Conservation (phyloP, 129 eudicot genomes). For the Mikania micrantha region DNA sequence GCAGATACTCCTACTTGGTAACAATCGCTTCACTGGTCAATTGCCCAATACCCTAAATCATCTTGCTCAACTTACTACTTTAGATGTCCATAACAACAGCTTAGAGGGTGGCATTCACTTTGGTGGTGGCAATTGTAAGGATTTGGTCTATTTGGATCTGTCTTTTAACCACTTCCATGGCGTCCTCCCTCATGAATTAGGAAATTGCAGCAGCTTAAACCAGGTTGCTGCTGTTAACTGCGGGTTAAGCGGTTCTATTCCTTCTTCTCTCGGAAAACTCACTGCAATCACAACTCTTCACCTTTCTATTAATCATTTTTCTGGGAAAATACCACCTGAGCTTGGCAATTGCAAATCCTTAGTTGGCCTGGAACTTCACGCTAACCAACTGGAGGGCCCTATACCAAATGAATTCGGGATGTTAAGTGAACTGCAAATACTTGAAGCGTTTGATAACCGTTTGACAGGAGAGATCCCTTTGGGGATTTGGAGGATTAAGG, state of each 20-base stretch:
- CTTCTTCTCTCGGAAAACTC: constrained; percentile 63
- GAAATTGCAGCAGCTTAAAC: constrained; percentile 54
- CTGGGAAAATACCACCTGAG: constrained; percentile 67
- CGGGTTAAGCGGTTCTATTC: constrained; percentile 56
- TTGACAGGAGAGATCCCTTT: constrained; percentile 69
- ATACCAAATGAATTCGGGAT: constrained; percentile 64
- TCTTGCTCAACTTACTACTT: constrained; percentile 34
- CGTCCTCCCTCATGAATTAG: constrained; percentile 49
- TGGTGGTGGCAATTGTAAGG: constrained; percentile 35
- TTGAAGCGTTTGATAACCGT: constrained; percentile 45
- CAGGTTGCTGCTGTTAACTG: constrained; percentile 41
- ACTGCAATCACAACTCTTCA: constrained; percentile 35
- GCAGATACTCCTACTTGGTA: constrained; percentile 36
- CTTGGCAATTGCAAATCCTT: constrained; percentile 64
- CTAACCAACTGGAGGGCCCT: constrained; percentile 54
- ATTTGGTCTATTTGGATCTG: constrained; percentile 35
- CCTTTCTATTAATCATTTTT: constrained; percentile 57
- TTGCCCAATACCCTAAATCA: constrained; percentile 45
- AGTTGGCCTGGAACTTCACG: constrained; percentile 38
- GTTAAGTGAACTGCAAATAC: constrained; percentile 34
- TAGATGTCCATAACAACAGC: constrained; percentile 46
- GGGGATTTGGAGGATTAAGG: constrained; percentile 57
- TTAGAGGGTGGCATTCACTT: constrained; percentile 58
- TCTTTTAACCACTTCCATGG: constrained; percentile 55
- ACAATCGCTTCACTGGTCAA: constrained; percentile 43